A percentile compares a stretch with the other conserved stretches of the same genome.
phyloP scores from a whole-genome alignment of 2,329 filamentous ascomycete genomes.

The Onygena corvina region DNA sequence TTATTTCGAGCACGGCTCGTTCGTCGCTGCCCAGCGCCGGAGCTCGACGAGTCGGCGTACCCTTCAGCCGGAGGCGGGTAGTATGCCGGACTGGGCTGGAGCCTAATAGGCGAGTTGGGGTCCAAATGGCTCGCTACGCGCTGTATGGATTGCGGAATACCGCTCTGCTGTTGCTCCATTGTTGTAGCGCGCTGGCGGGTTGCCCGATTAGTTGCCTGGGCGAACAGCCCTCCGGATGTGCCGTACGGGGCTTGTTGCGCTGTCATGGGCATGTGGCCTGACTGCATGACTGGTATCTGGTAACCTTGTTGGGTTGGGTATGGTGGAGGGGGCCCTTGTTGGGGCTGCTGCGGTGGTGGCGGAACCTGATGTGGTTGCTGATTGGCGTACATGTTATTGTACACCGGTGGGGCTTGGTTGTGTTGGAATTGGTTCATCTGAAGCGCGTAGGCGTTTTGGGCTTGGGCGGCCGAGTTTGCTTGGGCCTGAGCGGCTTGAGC shows the following conservation, averaged over 20 bases:
- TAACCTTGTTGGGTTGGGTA: slow-evolving; percentile 67
- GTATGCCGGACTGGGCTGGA: slow-evolving; percentile 93
- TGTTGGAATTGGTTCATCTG: slow-evolving; percentile 47
- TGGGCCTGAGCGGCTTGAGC: slow-evolving; percentile 38
- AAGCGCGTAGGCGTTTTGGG: slow-evolving; percentile 57
- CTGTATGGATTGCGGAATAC: slow-evolving; percentile 85
- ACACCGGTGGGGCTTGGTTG: slow-evolving; percentile 47
- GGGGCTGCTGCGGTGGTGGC: slow-evolving; percentile 48
- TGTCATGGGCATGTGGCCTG: slow-evolving; percentile 52
- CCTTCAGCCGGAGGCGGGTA: slow-evolving; percentile 88
- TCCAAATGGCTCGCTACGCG: slow-evolving; percentile 92
- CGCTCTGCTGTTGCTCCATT: slow-evolving; percentile 88
- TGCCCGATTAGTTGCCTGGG: slow-evolving; percentile 62
- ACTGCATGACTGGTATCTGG: slow-evolving; percentile 58
- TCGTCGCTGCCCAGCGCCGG: slow-evolving; percentile 54
- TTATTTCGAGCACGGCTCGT: slow-evolving; percentile 55
- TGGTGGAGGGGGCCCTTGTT: slow-evolving; percentile 63
- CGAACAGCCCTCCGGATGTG: slow-evolving; percentile 60
- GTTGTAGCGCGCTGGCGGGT: slow-evolving; percentile 84
- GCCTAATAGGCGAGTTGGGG: slow-evolving; percentile 79
- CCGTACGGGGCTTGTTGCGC: slow-evolving; percentile 60
- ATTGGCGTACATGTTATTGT: slow-evolving; percentile 60
- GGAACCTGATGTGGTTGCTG: slow-evolving; percentile 61
- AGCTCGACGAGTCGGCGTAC: slow-evolving; percentile 50
- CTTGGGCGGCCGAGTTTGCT: slow-evolving; percentile 48